phyloP scores from a whole-genome alignment of 2,329 filamentous ascomycete species.

The Fusarium sp. region DNA sequence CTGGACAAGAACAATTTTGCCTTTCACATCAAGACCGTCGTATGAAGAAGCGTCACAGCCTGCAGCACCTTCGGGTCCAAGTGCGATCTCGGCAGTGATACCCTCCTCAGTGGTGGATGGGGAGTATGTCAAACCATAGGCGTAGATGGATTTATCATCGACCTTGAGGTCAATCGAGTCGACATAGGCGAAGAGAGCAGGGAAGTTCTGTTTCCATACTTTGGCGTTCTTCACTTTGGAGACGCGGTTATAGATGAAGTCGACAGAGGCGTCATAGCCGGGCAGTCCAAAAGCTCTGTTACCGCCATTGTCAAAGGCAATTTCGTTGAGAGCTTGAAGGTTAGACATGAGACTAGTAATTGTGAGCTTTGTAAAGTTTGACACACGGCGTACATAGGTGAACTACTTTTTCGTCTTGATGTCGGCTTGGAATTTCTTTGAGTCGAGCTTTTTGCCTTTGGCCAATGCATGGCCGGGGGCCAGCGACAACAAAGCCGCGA shows the following conservation, averaged over 20 bases:
- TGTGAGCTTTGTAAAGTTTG: background rate
- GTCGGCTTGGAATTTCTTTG: constrained; percentile 28
- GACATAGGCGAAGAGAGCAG: constrained; percentile 59
- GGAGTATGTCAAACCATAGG: constrained; percentile 40
- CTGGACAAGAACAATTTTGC: constrained; percentile 46
- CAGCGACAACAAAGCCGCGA: constrained; percentile 26
- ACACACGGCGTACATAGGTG: no score
- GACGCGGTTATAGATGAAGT: constrained; percentile 62
- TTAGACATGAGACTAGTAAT: constrained; percentile 25
- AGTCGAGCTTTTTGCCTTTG: constrained; percentile 33
- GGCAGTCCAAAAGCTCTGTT: constrained; percentile 66
- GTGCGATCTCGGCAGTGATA: constrained; percentile 38
- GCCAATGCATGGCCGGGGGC: constrained; percentile 9
- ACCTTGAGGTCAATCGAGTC: constrained; percentile 55
- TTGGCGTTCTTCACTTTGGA: constrained; percentile 54
- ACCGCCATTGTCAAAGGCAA: constrained; percentile 56
- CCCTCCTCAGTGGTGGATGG: constrained; percentile 36
- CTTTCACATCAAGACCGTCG: constrained; percentile 39
- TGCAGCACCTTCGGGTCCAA: constrained; percentile 39
- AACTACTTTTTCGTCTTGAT: constrained; percentile 36
- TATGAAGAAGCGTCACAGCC: constrained; percentile 41
- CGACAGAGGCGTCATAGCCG: constrained; percentile 62
- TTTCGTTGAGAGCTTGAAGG: constrained; percentile 34
- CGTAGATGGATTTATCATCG: constrained; percentile 34
- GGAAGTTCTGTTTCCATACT: constrained; percentile 63